A percentile compares a stretch with the other conserved stretches of the same genome.
Conservation (phyloP, 192 early-diverging fungal species). For the Spizellomyces sp. region DNA sequence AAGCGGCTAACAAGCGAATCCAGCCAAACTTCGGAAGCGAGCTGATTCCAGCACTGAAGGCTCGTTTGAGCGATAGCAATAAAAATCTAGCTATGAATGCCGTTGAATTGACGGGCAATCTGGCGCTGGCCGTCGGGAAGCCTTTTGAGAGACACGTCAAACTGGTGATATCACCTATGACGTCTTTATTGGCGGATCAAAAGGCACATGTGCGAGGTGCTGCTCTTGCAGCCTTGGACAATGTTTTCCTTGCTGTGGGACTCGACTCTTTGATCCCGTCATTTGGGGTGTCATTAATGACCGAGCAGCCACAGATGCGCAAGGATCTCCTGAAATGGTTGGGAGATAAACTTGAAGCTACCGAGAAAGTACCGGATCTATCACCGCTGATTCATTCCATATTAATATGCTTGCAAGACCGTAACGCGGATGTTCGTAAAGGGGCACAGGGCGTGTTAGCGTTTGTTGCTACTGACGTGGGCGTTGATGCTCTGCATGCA, state of each 20-base stretch:
- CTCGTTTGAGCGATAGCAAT: slow-evolving; percentile 86
- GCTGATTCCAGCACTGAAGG: slow-evolving; percentile 78
- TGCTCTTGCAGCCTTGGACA: slow-evolving; percentile 73
- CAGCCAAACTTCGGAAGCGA: slow-evolving; percentile 77
- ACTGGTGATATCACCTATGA: slow-evolving; percentile 69
- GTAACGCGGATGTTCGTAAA: slow-evolving; percentile 87
- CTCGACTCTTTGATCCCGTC: slow-evolving; percentile 73
- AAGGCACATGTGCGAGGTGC: slow-evolving; percentile 84
- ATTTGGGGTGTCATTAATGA: slow-evolving; percentile 64
- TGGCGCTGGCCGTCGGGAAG: slow-evolving; percentile 84
- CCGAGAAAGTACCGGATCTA: slow-evolving; percentile 59
- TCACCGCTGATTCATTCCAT: slow-evolving; percentile 66
- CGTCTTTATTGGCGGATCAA: slow-evolving; percentile 81
- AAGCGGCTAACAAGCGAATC: slow-evolving; percentile 77
- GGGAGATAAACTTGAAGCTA: slow-evolving; percentile 58
- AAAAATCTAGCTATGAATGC: slow-evolving; percentile 82
- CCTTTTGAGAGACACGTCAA: slow-evolving; percentile 80
- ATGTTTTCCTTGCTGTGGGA: slow-evolving; percentile 66
- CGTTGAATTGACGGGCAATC: slow-evolving; percentile 74
- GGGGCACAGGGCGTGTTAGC: slow-evolving; percentile 72
- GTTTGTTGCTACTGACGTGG: slow-evolving; percentile 68
- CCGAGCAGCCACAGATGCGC: slow-evolving; percentile 83
- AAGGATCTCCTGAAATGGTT: slow-evolving; percentile 88
- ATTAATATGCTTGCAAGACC: slow-evolving; percentile 85
- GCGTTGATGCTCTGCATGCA: slow-evolving; percentile 70